Conservation (phyloP, 176 grass and related monocot genomes). For the Poa pratensis region DNA sequence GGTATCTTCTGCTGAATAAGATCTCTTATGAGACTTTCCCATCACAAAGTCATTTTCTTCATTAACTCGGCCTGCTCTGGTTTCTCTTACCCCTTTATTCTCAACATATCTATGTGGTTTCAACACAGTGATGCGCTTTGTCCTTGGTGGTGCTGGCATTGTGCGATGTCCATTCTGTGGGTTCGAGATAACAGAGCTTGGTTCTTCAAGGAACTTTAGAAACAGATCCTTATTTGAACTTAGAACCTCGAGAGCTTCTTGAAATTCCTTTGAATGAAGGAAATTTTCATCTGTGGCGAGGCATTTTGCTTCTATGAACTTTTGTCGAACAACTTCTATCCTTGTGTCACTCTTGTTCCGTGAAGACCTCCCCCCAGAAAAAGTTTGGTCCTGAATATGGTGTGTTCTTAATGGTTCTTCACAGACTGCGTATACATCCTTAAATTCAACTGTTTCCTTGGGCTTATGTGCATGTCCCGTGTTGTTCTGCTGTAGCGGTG, state of each 20-base stretch:
- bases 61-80: slow-evolving; percentile 35
- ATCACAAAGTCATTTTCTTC: slow-evolving; percentile 44
- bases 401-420: slow-evolving; percentile 57
- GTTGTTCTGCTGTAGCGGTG: slow-evolving; percentile 40
- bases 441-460: slow-evolving; percentile 65
- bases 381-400: slow-evolving; percentile 46
- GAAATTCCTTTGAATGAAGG: slow-evolving; percentile 75
- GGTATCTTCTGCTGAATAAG: slow-evolving; percentile 59
- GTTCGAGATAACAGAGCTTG: slow-evolving; percentile 66
- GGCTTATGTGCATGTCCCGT: slow-evolving; percentile 33
- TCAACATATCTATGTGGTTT: slow-evolving; percentile 78
- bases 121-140: slow-evolving; percentile 83
- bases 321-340: slow-evolving; percentile 75
- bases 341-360: slow-evolving; percentile 51
- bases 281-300: slow-evolving; percentile 73
- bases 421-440: slow-evolving; percentile 76
- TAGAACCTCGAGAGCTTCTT: slow-evolving; percentile 85
- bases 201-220: slow-evolving; percentile 92
- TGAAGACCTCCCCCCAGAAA: slow-evolving; percentile 38
- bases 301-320: slow-evolving; percentile 88
- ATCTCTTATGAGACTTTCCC: slow-evolving; percentile 50
- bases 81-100: slow-evolving; percentile 49
- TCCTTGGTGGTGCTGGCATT: slow-evolving; percentile 55
- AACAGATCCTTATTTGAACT: slow-evolving; percentile 96
- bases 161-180: slow-evolving; percentile 29